phyloP scores from a whole-genome alignment of 108 stramenopile species.

The Pseudonitzschia delicatissima region DNA sequence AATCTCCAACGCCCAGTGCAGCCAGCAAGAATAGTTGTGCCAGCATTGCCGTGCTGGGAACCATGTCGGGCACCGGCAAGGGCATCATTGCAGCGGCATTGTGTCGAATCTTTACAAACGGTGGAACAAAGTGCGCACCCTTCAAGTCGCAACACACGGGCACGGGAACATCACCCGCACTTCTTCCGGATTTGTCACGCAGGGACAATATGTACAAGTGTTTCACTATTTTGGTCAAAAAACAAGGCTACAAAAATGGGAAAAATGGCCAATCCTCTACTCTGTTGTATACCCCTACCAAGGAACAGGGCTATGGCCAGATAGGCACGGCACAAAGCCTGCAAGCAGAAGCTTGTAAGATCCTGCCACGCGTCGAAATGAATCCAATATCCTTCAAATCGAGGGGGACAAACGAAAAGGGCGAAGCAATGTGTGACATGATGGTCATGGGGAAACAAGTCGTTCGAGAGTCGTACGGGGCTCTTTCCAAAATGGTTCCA shows the following conservation, averaged over 20 bases:
- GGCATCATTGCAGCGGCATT: conserved; percentile 31
- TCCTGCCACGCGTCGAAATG: conserved; percentile 47
- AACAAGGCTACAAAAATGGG: not conserved
- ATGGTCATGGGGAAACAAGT: conserved; percentile 33
- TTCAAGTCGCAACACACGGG: conserved; percentile 41
- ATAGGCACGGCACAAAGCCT: conserved; percentile 38
- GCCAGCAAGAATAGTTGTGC: no score
- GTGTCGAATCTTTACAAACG: conserved; percentile 30
- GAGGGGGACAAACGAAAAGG: conserved; percentile 18
- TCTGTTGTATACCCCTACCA: not conserved
- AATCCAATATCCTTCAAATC: conserved; percentile 37
- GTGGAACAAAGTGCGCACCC: conserved; percentile 26
- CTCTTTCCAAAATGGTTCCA: conserved; percentile 17
- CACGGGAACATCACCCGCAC: conserved; percentile 35
- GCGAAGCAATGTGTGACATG: conserved; percentile 30
- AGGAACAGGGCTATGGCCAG: conserved; percentile 25
- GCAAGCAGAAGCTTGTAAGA: conserved; percentile 42
- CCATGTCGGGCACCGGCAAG: conserved; percentile 36
- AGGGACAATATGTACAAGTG: conserved; percentile 22
- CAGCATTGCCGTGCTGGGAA: conserved; percentile 34
- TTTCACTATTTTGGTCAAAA: conserved; percentile 8
- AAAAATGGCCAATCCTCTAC: conserved; percentile 10
- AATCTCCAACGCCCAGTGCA: no score
- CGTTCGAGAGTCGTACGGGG: conserved; percentile 28
- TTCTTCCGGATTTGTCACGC: conserved; percentile 25